phyloP scores from a whole-genome alignment of 345 rosid species.

The Jatropha curcas region DNA sequence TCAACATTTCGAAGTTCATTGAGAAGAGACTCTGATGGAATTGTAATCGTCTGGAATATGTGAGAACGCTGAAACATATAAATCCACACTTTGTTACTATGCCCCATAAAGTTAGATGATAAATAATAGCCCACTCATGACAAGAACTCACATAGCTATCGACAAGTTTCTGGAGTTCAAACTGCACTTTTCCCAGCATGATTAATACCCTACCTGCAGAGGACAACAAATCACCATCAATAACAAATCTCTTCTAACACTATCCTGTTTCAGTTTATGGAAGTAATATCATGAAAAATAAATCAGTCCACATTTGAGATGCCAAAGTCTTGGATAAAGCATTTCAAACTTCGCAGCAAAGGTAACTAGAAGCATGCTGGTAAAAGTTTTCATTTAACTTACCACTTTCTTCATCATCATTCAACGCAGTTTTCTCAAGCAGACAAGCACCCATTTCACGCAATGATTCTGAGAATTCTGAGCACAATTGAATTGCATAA shows the following conservation, averaged over 20 bases:
- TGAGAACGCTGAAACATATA: constrained; percentile 69
- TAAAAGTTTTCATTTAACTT: constrained; percentile 22
- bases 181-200: constrained; percentile 82
- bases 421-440: constrained; percentile 72
- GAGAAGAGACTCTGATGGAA: constrained; percentile 91
- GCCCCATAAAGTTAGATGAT: background rate
- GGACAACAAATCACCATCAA: background rate
- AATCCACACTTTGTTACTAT: constrained; percentile 15
- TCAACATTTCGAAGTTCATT: constrained; percentile 89
- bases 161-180: constrained; percentile 82
- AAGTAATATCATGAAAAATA: background rate
- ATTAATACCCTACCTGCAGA: constrained; percentile 68
- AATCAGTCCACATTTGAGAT: background rate
- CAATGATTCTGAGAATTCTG: constrained; percentile 94
- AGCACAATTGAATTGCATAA: background rate
- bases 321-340: background rate
- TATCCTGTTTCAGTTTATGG: background rate
- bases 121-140: background rate
- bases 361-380: background rate
- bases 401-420: constrained; percentile 80
- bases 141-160: constrained; percentile 82
- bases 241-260: background rate
- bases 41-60: constrained; percentile 71
- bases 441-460: constrained; percentile 93
- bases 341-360: background rate